Evolutionary conservation across 2,329 filamentous ascomycete species (phyloP), one percentile per base, ranked within the genome.

Genomic region (Aspergillus latus): DNA sequence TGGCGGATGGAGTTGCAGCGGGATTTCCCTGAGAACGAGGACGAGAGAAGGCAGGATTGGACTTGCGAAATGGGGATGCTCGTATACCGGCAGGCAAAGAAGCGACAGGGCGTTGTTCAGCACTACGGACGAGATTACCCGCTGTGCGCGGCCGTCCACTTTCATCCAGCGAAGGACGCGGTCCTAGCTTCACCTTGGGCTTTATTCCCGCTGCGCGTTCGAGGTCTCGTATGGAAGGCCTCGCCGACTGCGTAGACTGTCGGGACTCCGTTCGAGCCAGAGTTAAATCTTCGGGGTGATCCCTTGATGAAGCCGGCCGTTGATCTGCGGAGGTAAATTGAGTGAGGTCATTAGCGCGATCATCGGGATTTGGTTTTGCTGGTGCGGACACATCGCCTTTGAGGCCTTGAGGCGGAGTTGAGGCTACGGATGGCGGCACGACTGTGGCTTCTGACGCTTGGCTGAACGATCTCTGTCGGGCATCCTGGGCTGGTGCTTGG

Each of bases 131-230:
- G 57, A 75, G 67, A 56, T 71, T 78, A 70, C 85, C 75, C 51
- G 82, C 74, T 71, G 86, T 75, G 75, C 88, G 79, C 45, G 83
- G 82, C 46, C 87, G 82, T 58, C 85, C 83, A 65, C 82, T 81
- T 56, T 84, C 80, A 62, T 79, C 74, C 40, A 82, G 78, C 59
- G 91, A 93, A 28, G 92, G 92, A 45, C 93, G 84, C 8, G 94
- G 93, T 1, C 87, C 94, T 43, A 96, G 83, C 74, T 95, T 97
- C 54, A 96, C 87, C 71, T 95, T 97, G 52, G 79, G 79, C 58
- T 67, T 70, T 52, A 69, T 70, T 43, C 71, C 66, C 45, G 68
- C 72, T 11, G 70, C 69, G 26, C 70, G 72, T 52, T 77, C 76
- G 34, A 79, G 67, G 49, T 80, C 78, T 26, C 69, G 71, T 30